Conservation (phyloP, 1,139 yeast genomes). For the Debaryomyces coudertii region DNA sequence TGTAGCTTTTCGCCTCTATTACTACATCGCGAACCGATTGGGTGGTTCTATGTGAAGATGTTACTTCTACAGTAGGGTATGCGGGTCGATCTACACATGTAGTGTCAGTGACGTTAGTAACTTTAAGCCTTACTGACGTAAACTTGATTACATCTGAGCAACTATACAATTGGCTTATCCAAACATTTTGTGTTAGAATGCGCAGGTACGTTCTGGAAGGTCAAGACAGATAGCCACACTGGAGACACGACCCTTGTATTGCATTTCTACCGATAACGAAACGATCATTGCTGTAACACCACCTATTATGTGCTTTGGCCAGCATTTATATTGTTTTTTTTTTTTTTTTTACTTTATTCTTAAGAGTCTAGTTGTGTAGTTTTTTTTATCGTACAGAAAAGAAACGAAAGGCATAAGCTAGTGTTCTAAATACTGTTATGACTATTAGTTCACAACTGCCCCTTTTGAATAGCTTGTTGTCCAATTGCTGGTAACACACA, state of each 20-base stretch:
- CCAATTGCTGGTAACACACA: no score
- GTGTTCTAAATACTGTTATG: neutral
- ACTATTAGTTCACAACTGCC: no score
- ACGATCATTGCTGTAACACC: neutral
- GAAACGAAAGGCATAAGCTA: no score
- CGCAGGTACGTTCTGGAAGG: neutral
- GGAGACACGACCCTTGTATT: neutral
- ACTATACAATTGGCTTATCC: neutral
- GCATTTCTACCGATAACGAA: neutral
- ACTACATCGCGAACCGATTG: no score
- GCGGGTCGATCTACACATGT: neutral
- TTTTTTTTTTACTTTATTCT: no score
- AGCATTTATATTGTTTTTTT: neutral
- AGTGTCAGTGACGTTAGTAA: neutral
- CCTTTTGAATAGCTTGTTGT: neutral
- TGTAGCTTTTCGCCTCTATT: neutral
- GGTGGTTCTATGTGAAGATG: no score
- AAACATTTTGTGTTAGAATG: neutral
- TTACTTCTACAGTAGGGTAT: no score
- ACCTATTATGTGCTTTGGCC: neutral
- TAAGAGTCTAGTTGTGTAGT: no score
- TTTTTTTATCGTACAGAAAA: no score
- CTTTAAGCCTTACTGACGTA: neutral
- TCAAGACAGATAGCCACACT: neutral
- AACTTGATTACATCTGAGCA: neutral